These are phyloP conservation scores for Xylariaceae sp. DNA, from an alignment of 2,329 filamentous ascomycete genomes.

Conservation along the genomic window DNA sequence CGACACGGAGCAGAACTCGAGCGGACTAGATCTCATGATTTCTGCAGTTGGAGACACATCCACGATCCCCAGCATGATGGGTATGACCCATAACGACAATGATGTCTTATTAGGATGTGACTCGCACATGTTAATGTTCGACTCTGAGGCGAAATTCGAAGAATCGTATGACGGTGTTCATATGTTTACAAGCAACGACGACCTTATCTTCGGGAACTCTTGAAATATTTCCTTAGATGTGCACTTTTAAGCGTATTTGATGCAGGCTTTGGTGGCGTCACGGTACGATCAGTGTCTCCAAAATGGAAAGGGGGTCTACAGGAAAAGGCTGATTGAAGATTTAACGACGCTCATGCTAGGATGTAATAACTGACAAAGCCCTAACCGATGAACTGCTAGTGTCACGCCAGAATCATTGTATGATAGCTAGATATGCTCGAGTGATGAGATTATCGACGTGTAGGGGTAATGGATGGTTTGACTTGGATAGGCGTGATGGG, in stretches of 20 bases:
- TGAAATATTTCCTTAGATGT: neutral
- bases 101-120: conserved; percentile 56
- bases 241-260: too few relatives aligned
- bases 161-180: conserved; percentile 55
- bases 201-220: conserved; percentile 56
- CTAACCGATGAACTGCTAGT: neutral
- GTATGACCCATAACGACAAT: conserved; percentile 48
- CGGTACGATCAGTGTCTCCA: neutral
- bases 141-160: conserved; percentile 53
- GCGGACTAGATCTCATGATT: conserved; percentile 39
- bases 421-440: conserved; percentile 7
- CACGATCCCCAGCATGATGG: conserved; percentile 39
- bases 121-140: conserved; percentile 55
- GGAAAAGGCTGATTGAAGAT: neutral
- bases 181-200: conserved; percentile 59
- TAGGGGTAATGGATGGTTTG: conserved; percentile 9
- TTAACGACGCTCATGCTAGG: conserved; percentile 12
- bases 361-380: conserved; percentile 14
- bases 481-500: conserved; percentile 6
- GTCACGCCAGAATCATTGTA: conserved; percentile 10
- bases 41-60: conserved; percentile 40
- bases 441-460: neutral
- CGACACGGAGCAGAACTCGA: conserved; percentile 51
- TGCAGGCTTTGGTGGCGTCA: too few relatives aligned
- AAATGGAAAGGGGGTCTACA: neutral